phyloP scores from a whole-genome alignment of 2,329 filamentous ascomycete genomes.

The Claviceps lovelessii region DNA sequence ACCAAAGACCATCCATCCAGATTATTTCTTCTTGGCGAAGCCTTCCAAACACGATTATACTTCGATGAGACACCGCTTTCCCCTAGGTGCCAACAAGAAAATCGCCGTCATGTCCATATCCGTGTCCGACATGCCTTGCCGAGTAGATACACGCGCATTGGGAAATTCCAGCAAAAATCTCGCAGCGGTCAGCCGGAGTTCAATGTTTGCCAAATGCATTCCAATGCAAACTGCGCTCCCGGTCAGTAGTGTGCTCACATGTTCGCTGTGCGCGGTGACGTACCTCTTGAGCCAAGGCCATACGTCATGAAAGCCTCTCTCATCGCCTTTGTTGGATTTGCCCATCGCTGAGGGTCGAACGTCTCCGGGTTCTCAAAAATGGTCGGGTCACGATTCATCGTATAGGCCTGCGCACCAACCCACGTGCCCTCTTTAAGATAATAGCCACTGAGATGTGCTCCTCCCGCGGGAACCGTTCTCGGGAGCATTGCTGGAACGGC shows the following conservation, averaged over 20 bases:
- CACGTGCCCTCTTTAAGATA: conserved; percentile 25
- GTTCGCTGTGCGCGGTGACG: neutral
- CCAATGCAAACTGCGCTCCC: conserved; percentile 33
- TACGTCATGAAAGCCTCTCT: conserved; percentile 38
- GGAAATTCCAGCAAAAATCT: conserved; percentile 37
- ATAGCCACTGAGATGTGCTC: conserved; percentile 23
- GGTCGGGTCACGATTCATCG: conserved; percentile 27
- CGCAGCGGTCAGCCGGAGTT: conserved; percentile 36
- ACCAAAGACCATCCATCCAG: too few relatives aligned
- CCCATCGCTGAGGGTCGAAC: conserved; percentile 9
- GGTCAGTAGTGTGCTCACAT: neutral
- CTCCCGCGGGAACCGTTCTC: conserved; percentile 24
- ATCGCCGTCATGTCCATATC: conserved; percentile 22
- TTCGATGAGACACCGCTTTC: conserved; percentile 19
- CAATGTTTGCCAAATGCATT: conserved; percentile 41
- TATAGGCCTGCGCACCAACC: conserved; percentile 30
- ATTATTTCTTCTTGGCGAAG: too few relatives aligned
- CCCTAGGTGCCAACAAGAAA: conserved; percentile 20
- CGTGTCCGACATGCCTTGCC: conserved; percentile 20
- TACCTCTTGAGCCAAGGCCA: conserved; percentile 34
- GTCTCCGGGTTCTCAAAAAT: conserved; percentile 26
- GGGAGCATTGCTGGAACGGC: conserved; percentile 26
- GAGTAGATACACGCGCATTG: conserved; percentile 15
- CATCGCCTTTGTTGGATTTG: conserved; percentile 20
- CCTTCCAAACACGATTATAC: neutral